Evolutionary conservation across 257 asterid species (phyloP), one percentile per base, ranked within the genome.

Genomic region (Salvia hispanica): DNA sequence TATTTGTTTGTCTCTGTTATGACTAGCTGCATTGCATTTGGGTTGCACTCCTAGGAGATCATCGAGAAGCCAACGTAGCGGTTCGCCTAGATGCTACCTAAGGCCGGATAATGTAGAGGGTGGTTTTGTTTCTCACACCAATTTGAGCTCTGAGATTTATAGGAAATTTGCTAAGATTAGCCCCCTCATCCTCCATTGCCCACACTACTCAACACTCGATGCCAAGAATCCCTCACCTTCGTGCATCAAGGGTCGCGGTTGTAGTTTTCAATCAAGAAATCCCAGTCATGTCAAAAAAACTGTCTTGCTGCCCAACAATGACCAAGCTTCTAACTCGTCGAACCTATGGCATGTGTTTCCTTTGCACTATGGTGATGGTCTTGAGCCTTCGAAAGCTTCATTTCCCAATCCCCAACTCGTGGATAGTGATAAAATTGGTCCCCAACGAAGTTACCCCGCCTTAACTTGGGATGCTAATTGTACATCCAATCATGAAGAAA

Each of bases 41-140:
- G 96, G 97, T 21, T 92, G 97, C 92, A 87, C 89, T 37, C 91
- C 99, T 36, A 77, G 88, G 74, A 84, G 87, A 74, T 66, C 92
- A 59, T 83, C 97, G n/a, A 79, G 95, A 80, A 90, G 94, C 83
- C 95, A 90, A 51, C 75, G 95, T 13, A 86, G 84, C 73, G 90
- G 70, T 68, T 56, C 76, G 47, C 86, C 91, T 2, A 69, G 81
- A 78, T 79, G 66, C 74, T 90, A 93, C 82, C 94, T 88, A 31
- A 83, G 83, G 78, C 84, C 88, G n/a, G 77, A 77, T 36, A 73
- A 45, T 4, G 14, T 75, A 33, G 82, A 74, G 53, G 58, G 72
- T 25, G 21, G 72, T 25, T 73, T 83, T 51, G 67, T 69, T 60
- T 69, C 81, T 48, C 64, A 74, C 9, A 57, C 62, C 71, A 85